Conservation (phyloP, 148 eudicot genomes). For the Camellia lanceoleosa region DNA sequence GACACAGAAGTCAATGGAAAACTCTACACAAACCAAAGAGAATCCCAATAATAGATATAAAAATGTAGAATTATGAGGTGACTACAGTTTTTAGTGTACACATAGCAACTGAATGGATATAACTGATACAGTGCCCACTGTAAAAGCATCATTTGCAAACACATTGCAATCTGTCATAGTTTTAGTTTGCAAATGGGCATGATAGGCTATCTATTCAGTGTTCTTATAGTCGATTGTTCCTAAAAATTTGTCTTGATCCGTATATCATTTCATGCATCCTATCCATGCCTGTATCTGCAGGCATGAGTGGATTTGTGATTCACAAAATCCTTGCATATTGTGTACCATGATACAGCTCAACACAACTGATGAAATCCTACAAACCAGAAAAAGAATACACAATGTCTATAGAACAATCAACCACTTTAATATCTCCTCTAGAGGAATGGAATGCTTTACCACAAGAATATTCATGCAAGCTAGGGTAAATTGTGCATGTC, state of each 20-base stretch:
- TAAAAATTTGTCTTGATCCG: neutral
- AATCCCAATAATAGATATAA: neutral
- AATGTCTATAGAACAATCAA: neutral
- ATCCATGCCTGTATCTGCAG: neutral
- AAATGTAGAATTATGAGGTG: neutral
- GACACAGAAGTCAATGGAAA: neutral
- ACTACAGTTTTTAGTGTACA: neutral
- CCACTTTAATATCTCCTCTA: neutral
- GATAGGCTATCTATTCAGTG: slow-evolving; percentile 2
- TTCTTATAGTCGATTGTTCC: neutral
- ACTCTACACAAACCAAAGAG: neutral
- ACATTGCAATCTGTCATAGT: neutral
- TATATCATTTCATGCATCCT: neutral
- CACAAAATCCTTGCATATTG: neutral
- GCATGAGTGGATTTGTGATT: neutral
- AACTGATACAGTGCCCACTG: neutral
- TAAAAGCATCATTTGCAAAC: neutral
- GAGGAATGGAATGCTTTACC: slow-evolving; percentile 45
- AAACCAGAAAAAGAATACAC: neutral
- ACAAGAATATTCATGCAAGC: slow-evolving; percentile 92
- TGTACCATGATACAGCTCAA: neutral
- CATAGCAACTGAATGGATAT: neutral
- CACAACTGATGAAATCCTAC: neutral
- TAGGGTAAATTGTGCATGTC: slow-evolving; percentile 43
- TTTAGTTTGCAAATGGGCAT: slow-evolving; percentile 2